Evolutionary conservation across 805 yeast species (phyloP), one percentile per base, ranked within the genome.

Genomic region (Saturnispora halmiae): DNA sequence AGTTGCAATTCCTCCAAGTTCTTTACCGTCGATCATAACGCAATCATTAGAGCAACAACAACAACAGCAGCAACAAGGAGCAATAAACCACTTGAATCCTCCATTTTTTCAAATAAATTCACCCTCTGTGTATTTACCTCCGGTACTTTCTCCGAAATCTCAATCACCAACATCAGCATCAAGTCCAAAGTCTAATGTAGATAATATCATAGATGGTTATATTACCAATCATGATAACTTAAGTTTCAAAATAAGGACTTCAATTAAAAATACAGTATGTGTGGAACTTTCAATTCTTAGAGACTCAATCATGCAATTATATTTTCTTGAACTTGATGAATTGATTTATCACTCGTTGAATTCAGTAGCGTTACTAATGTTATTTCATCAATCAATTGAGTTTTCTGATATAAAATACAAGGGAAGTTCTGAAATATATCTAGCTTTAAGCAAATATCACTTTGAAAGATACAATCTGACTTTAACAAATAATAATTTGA

Each of bases 381-480:
- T 27, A 36, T 36, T 36, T 21, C 38, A 36, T 36, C 26, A 36
- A 6, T 22, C 36, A 27, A 27, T 27, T 27, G n/a, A 22, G 6
- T 22, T 10, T 4, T 8, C 10, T 15, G 19, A 30, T 5, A 2
- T 10, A 10, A n/a, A 2, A n/a, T 30, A 5, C 3, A 30, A 30
- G 4, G 13, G 13, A 11, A n/a, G 11, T n/a, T 16, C 34, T n/a
- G 24, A 31, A 18, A n/a, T 19, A 11, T 31, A 10, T 18, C 10
- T 31, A 10, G 11, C 24, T 11, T 31, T 31, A 21, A 21, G 34
- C 14, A n/a, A 31, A 18, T 15, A 18, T 10, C 34, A 31, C 19
- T 18, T n/a, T 19, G 24, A 31, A 4, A 31, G 9, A 4, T 31
- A 18, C 4, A 19, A n/a, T 19, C 16, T 11, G 6, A 10, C n/a